Conservation (phyloP, 108 stramenopile species). For the Nitzschia putrida region DNA sequence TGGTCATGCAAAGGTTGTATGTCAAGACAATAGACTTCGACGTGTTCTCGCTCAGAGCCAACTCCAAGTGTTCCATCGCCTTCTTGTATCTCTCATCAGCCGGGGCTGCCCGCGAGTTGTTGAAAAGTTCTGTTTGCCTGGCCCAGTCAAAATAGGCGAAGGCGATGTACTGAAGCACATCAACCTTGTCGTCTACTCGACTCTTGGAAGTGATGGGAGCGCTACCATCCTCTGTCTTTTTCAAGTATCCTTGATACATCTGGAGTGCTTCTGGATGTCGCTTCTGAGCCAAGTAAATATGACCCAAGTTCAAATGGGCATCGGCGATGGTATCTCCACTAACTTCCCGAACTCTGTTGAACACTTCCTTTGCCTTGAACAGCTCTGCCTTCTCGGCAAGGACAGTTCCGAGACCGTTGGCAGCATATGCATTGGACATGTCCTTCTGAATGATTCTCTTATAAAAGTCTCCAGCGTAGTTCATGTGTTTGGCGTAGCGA, state of each 20-base stretch:
- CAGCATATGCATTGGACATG: conserved; percentile 88
- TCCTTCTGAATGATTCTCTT: conserved; percentile 75
- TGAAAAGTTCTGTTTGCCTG: conserved; percentile 78
- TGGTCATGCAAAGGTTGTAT: conserved; percentile 83
- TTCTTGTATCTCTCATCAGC: conserved; percentile 85
- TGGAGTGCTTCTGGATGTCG: conserved; percentile 85
- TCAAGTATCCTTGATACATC: conserved; percentile 88
- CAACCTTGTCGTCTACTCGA: conserved; percentile 74
- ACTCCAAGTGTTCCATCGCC: conserved; percentile 72
- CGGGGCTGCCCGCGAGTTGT: conserved; percentile 81
- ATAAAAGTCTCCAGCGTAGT: conserved; percentile 81
- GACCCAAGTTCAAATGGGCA: conserved; percentile 81
- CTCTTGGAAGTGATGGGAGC: conserved; percentile 78
- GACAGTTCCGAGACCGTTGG: conserved; percentile 84
- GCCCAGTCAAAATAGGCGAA: conserved; percentile 92
- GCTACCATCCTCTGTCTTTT: conserved; percentile 64
- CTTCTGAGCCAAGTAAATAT: conserved; percentile 84
- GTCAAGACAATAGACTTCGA: conserved; percentile 63
- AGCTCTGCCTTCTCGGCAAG: conserved; percentile 88
- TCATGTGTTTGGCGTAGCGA: conserved; percentile 73
- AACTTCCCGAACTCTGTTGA: conserved; percentile 85
- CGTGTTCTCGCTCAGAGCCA: conserved; percentile 56
- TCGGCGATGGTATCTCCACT: conserved; percentile 82
- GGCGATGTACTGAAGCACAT: conserved; percentile 81
- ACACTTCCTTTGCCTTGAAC: conserved; percentile 83